phyloP scores from a whole-genome alignment of 257 asterid genomes.

The Salvia hispanica region DNA sequence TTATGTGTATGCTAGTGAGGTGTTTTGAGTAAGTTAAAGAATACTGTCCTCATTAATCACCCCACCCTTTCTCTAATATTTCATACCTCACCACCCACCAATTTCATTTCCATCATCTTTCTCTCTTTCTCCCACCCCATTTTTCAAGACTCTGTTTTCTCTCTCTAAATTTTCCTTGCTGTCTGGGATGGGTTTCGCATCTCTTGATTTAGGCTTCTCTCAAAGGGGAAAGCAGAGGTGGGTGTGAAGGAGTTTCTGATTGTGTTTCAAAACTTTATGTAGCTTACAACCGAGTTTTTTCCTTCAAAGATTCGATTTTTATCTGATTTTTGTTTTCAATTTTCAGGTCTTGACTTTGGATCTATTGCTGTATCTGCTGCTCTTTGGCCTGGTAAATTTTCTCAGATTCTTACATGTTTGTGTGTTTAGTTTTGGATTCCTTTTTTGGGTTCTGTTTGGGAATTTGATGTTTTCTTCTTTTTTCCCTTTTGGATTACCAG shows the following conservation, averaged over 20 bases:
- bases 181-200: constrained; percentile 33
- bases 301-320: constrained; percentile 33
- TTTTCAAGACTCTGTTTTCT: constrained; percentile 22
- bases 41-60: constrained; percentile 55
- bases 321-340: constrained; percentile 36
- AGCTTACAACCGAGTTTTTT: constrained; percentile 10
- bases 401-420: constrained; percentile 30
- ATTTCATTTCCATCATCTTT: constrained; percentile 38
- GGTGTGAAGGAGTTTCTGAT: constrained; percentile 28
- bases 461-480: constrained; percentile 28
- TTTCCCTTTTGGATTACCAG: constrained; percentile 23
- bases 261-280: constrained; percentile 19
- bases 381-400: constrained; percentile 53
- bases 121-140: constrained; percentile 25
- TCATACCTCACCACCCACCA: constrained; percentile 51
- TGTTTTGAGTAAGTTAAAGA: constrained; percentile 48
- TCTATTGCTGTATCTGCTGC: constrained; percentile 59
- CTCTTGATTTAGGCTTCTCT: constrained; percentile 18
- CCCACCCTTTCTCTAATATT: constrained; percentile 46
- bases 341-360: constrained; percentile 69
- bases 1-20: constrained; percentile 31
- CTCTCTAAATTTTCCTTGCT: constrained; percentile 27
- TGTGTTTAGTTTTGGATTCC: constrained; percentile 34
- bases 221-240: constrained; percentile 32
- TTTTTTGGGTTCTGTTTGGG: constrained; percentile 24